Percentiles rank a stretch among this genome's conserved stretches.
phyloP scores from a whole-genome alignment of 78 protist genomes.

The Bodo saltans region DNA sequence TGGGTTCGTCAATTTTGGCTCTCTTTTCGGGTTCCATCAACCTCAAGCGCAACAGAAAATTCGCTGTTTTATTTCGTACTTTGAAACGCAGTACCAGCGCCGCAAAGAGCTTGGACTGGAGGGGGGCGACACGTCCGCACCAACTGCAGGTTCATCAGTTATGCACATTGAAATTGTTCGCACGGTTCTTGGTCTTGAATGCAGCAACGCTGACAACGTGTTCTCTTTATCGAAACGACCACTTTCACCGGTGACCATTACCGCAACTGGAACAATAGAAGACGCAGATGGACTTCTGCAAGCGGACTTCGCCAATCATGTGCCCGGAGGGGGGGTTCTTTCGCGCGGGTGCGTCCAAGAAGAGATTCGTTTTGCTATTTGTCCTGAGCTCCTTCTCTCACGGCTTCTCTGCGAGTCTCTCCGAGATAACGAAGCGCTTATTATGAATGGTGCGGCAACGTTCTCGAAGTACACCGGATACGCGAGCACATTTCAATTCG shows the following conservation, averaged over 20 bases:
- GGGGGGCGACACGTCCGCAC: too few relatives aligned
- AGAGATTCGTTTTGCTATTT: slow-evolving; percentile 49
- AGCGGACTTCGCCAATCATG: slow-evolving; percentile 64
- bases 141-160: too few relatives aligned
- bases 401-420: slow-evolving; percentile 25
- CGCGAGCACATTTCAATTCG: slow-evolving; percentile 5
- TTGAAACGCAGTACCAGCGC: too few relatives aligned
- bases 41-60: too few relatives aligned
- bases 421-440: slow-evolving; percentile 16
- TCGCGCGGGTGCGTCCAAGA: slow-evolving; percentile 63
- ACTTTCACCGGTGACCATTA: not conserved
- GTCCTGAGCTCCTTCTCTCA: slow-evolving; percentile 49
- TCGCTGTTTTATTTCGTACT: too few relatives aligned
- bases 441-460: slow-evolving; percentile 10
- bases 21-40: too few relatives aligned
- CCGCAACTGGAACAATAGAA: not conserved
- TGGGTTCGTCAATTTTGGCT: too few relatives aligned
- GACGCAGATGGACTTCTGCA: not conserved
- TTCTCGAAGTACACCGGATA: slow-evolving; percentile 48
- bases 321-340: slow-evolving; percentile 65
- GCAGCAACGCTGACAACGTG: too few relatives aligned
- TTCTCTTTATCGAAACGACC: too few relatives aligned
- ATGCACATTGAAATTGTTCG: too few relatives aligned
- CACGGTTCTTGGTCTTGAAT: too few relatives aligned
- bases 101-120: too few relatives aligned